Percentiles rank a stretch among this genome's conserved stretches.
Conservation (phyloP, 2,329 filamentous ascomycete species). For the Ampelomyces quisqualis region DNA sequence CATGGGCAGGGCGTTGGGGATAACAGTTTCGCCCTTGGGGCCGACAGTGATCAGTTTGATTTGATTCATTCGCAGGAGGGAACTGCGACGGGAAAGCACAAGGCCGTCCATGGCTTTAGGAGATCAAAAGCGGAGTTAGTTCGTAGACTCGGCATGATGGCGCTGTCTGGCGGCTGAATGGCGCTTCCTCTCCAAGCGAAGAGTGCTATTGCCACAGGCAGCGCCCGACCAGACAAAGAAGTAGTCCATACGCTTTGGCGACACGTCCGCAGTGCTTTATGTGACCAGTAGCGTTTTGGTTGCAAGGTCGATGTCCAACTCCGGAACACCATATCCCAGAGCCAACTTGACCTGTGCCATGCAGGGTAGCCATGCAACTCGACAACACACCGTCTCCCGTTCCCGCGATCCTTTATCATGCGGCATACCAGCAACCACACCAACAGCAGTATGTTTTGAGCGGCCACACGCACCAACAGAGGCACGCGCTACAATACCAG, state of each 20-base stretch:
- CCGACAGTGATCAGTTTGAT: conserved; percentile 19
- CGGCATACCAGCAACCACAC: conserved; percentile 23
- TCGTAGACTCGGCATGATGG: conserved; percentile 7
- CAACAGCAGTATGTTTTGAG: conserved; percentile 21
- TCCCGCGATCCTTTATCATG: conserved; percentile 22
- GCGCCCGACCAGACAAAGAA: conserved; percentile 33
- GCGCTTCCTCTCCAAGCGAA: conserved; percentile 15
- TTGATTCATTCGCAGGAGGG: no score
- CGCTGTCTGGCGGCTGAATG: conserved; percentile 11
- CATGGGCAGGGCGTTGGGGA: conserved; percentile 45
- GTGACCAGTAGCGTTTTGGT: conserved; percentile 1
- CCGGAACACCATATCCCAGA: background rate
- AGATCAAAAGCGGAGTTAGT: conserved; percentile 10
- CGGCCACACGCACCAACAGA: conserved; percentile 18
- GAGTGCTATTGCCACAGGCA: conserved; percentile 20
- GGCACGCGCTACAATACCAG: conserved; percentile 40
- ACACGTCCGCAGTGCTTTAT: conserved; percentile 9
- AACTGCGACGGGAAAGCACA: no score
- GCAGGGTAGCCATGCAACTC: conserved; percentile 20
- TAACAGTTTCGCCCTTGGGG: conserved; percentile 20
- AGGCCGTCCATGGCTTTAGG: no score
- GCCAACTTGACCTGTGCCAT: background rate
- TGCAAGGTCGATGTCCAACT: background rate
- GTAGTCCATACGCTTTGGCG: conserved; percentile 18
- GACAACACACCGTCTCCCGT: conserved; percentile 6